Base-by-base conservation (phyloP, 2,329 filamentous ascomycete genomes). In the Aspergillus ibericus region DNA sequence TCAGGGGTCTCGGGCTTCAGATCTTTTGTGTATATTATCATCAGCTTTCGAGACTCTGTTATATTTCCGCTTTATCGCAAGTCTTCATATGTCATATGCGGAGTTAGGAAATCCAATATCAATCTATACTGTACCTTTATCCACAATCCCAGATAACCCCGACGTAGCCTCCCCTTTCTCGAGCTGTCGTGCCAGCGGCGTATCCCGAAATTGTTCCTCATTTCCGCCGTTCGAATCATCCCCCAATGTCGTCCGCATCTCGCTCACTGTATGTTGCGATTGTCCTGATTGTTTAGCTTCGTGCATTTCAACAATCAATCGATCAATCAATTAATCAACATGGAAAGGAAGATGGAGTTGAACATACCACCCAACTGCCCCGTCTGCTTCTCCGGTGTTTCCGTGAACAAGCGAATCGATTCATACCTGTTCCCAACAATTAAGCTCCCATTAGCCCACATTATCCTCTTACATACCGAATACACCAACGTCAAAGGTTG, bases 291-390 rank as follows among this genome's bases (percentile, higher is more conserved):
- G 12, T 20, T 44, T 20, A 52, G 42, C 46, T 20, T n/a, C 18
- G n/a, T n/a, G n/a, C n/a, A n/a, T n/a, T n/a, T n/a, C n/a, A n/a
- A n/a, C n/a, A n/a, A n/a, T n/a, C n/a, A n/a, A n/a, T n/a, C n/a
- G n/a, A n/a, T n/a, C n/a, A n/a, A n/a, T n/a, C n/a, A n/a, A n/a
- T n/a, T n/a, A n/a, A n/a, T n/a, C n/a, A n/a, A n/a, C n/a, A 4
- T 4, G 9, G 1, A 16, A 13, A 16, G 20, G 4, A n/a, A 34
- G 10, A 35, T 18, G 22, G 3, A 42, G 4, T 25, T 4, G 10
- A 44, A 56, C 68, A 53, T 75, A 85, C 83, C 74, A 60, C 83
- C 82, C 27, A 88, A 69, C 68, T 87, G 83, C 6, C 85, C 86
- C 22, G 78, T 77, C 58, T 82, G 78, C 64, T 85, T 87, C 15